These are phyloP conservation scores for Kockiozyma suomiensis DNA, from an alignment of 805 yeast species.

Conservation along the genomic window DNA sequence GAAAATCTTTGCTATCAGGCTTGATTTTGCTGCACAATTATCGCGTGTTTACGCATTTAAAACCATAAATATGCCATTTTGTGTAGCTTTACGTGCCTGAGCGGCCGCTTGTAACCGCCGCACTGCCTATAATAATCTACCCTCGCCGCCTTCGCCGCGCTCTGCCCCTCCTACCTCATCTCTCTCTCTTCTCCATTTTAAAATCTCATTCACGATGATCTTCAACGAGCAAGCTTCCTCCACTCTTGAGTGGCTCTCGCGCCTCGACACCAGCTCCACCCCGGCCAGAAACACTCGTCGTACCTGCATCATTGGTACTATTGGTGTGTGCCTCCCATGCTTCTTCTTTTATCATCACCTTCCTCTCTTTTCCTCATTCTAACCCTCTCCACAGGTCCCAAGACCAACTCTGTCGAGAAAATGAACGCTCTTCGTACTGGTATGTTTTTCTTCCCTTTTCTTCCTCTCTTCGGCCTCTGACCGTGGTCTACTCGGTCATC, in stretches of 20 bases:
- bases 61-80: background rate
- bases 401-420: conserved; percentile 86
- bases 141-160: background rate
- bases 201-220: conserved; percentile 18
- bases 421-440: conserved; percentile 81
- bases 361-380: background rate
- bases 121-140: conserved; percentile 5
- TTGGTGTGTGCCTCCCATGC: conserved; percentile 50
- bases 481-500: background rate
- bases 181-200: background rate
- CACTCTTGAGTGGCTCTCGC: conserved; percentile 76
- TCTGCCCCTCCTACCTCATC: background rate
- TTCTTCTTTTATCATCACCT: background rate
- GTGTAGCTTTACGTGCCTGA: background rate
- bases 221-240: conserved; percentile 34
- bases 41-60: background rate
- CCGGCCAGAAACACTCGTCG: conserved; percentile 85
- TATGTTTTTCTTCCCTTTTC: conserved; percentile 18
- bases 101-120: background rate
- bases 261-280: conserved; percentile 69
- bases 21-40: background rate
- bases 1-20: conserved; percentile 8
- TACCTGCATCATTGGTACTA: conserved; percentile 96
- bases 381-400: conserved; percentile 59
- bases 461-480: background rate